These are phyloP conservation scores for Butyriboletus loyo DNA, from an alignment of 768 basidiomycete species.

Conservation along the genomic window DNA sequence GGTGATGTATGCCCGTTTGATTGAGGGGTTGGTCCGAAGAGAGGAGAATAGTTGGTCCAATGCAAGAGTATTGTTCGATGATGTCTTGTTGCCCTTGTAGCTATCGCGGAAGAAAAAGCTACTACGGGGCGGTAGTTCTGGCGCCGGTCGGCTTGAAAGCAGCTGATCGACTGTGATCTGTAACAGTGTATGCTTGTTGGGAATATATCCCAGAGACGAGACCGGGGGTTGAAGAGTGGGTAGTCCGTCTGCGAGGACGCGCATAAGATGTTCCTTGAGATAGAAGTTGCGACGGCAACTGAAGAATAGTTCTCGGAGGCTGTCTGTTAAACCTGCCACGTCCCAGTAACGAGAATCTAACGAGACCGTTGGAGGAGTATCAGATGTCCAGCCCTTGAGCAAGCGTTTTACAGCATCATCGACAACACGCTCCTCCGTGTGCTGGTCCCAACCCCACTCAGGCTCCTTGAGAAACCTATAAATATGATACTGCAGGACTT, in stretches of 20 bases:
- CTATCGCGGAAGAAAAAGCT: neutral
- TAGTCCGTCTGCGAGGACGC: neutral
- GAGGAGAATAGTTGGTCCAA: neutral
- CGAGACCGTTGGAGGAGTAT: neutral
- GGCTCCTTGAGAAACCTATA: neutral
- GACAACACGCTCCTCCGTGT: neutral
- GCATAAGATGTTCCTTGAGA: neutral
- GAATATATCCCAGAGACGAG: neutral
- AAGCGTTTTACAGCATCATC: neutral
- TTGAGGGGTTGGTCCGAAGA: neutral
- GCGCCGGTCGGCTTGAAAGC: neutral
- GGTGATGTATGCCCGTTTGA: conserved; percentile 13
- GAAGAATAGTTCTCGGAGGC: conserved; percentile 1
- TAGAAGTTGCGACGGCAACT: conserved; percentile 1
- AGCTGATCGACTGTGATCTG: neutral
- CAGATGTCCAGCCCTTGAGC: conserved; percentile 10
- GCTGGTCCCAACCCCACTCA: no score
- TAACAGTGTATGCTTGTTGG: accelerated
- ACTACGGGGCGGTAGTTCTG: neutral
- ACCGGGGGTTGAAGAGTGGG: neutral
- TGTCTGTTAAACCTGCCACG: neutral
- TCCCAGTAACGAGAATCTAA: neutral
- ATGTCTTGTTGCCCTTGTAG: no score
- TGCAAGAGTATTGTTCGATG: neutral
- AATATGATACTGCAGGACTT: neutral